A percentile compares a stretch with the other conserved stretches of the same genome.
These are phyloP conservation scores for Aspergillus pseudoterreus DNA, from an alignment of 2,329 filamentous ascomycete genomes.

Conservation along the genomic window DNA sequence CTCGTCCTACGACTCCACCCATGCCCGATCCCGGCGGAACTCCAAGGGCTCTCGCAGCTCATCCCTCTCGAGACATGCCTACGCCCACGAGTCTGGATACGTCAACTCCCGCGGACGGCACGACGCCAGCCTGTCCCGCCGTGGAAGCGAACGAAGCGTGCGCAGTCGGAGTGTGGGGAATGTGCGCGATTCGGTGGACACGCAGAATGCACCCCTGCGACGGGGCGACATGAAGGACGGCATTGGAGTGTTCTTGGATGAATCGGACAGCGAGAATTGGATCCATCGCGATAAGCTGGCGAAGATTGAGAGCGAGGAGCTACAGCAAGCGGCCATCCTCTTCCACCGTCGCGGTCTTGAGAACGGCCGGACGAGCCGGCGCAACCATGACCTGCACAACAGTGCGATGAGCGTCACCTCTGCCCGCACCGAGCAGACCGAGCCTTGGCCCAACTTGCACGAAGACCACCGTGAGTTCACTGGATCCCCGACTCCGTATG, in stretches of 20 bases:
- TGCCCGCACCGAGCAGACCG: slow-evolving; percentile 26
- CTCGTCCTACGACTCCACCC: slow-evolving; percentile 36
- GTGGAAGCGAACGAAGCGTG: slow-evolving; percentile 36
- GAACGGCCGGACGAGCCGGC: slow-evolving; percentile 33
- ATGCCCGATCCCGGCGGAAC: slow-evolving; percentile 20
- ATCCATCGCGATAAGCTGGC: slow-evolving; percentile 51
- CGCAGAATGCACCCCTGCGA: slow-evolving; percentile 13
- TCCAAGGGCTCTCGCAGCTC: slow-evolving; percentile 13
- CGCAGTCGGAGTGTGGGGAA: slow-evolving; percentile 22
- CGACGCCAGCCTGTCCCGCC: slow-evolving; percentile 31
- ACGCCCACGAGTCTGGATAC: slow-evolving; percentile 27
- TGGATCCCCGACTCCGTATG: slow-evolving; percentile 33
- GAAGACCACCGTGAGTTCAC: slow-evolving; percentile 31
- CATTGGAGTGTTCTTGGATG: slow-evolving; percentile 9
- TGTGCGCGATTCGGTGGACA: slow-evolving; percentile 21
- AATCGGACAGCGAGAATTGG: slow-evolving; percentile 42
- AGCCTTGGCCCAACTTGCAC: slow-evolving; percentile 33
- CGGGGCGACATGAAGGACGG: slow-evolving; percentile 18
- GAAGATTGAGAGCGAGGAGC: slow-evolving; percentile 48
- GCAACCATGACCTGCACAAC: slow-evolving; percentile 35
- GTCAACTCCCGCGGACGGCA: slow-evolving; percentile 30
- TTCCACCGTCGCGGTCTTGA: slow-evolving; percentile 33
- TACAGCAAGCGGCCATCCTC: slow-evolving; percentile 46
- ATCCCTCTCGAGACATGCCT: slow-evolving; percentile 29
- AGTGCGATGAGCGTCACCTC: slow-evolving; percentile 26